These are phyloP conservation scores for Biscogniauxia marginata DNA, from an alignment of 2,329 filamentous ascomycete genomes.

Conservation along the genomic window DNA sequence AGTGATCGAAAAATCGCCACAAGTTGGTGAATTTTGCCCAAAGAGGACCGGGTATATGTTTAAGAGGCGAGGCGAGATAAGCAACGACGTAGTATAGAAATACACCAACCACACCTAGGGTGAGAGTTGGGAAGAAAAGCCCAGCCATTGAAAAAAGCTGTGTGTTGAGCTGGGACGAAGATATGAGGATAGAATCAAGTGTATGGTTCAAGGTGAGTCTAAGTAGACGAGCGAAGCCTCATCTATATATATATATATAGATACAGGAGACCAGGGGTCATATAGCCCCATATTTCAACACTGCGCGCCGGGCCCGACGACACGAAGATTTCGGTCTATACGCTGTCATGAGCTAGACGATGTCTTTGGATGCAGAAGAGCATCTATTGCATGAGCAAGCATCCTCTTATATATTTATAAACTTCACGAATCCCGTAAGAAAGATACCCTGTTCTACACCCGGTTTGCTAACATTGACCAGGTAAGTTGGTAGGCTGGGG, in stretches of 20 bases:
- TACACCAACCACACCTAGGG: not conserved
- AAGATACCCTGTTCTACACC: not conserved
- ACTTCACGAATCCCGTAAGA: not conserved
- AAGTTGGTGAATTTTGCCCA: conserved; percentile 31
- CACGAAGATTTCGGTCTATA: not conserved
- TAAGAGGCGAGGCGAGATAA: not conserved
- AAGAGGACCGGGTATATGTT: not conserved
- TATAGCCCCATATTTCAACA: no score
- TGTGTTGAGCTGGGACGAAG: no score
- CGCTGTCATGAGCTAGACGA: not conserved
- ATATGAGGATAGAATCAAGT: no score
- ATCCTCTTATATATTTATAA: not conserved
- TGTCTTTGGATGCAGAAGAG: not conserved
- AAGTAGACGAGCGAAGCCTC: no score
- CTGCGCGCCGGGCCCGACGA: no score
- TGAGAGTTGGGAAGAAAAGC: not conserved
- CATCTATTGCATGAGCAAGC: not conserved
- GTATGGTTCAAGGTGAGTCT: no score
- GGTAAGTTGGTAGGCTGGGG: not conserved
- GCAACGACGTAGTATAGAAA: not conserved
- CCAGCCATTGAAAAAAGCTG: not conserved
- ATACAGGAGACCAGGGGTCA: no score
- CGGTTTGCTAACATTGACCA: not conserved
- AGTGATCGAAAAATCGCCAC: conserved; percentile 23
- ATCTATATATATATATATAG: no score